Conservation (phyloP, 2,329 filamentous ascomycete species). For the Geosmithia flava region DNA sequence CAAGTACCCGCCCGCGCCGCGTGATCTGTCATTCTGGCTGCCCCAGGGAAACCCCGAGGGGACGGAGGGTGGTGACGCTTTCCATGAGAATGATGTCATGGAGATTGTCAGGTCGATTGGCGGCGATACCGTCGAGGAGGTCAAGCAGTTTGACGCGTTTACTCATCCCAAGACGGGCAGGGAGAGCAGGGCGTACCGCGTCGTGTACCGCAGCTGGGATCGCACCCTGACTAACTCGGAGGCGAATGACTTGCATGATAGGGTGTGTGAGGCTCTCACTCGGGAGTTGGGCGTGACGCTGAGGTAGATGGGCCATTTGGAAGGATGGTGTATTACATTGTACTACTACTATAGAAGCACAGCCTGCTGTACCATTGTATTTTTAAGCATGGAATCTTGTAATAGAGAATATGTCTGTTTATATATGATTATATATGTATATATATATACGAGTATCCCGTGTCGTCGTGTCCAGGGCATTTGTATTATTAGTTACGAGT, state of each 20-base stretch:
- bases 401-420: too few relatives aligned
- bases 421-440: too few relatives aligned
- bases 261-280: slow-evolving; percentile 53
- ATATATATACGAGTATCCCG: too few relatives aligned
- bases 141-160: slow-evolving; percentile 75
- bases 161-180: slow-evolving; percentile 73
- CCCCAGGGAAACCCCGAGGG: slow-evolving; percentile 12
- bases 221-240: slow-evolving; percentile 78
- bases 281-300: slow-evolving; percentile 62
- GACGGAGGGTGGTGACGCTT: slow-evolving; percentile 14
- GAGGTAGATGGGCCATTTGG: slow-evolving; percentile 9
- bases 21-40: slow-evolving; percentile 94
- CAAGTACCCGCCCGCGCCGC: slow-evolving; percentile 78
- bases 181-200: slow-evolving; percentile 79
- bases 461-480: too few relatives aligned
- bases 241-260: slow-evolving; percentile 62
- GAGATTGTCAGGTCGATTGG: slow-evolving; percentile 77
- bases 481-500: too few relatives aligned
- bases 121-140: slow-evolving; percentile 80
- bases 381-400: too few relatives aligned
- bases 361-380: too few relatives aligned
- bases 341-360: background rate
- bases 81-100: slow-evolving; percentile 97
- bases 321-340: background rate
- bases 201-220: slow-evolving; percentile 89